These are phyloP conservation scores for Aspergillus latus DNA, from an alignment of 2,329 filamentous ascomycete species.

Conservation along the genomic window DNA sequence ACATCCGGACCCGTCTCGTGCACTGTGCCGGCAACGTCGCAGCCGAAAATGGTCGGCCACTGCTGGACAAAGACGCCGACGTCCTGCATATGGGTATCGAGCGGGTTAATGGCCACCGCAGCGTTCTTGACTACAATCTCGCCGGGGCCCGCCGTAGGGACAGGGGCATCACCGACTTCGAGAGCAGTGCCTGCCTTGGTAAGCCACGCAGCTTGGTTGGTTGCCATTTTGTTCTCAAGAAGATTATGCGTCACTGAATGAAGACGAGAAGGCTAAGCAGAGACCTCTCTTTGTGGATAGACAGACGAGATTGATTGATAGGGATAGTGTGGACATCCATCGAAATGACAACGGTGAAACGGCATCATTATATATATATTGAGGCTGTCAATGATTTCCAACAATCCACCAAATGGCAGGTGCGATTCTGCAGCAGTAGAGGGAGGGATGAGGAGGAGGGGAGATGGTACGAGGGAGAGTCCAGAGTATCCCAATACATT, in stretches of 20 bases:
- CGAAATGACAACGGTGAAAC: too few relatives aligned
- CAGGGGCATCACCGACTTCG: slow-evolving; percentile 41
- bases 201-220: slow-evolving; percentile 21
- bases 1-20: slow-evolving; percentile 42
- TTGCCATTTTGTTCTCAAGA: neutral
- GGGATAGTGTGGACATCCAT: too few relatives aligned
- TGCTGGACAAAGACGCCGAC: slow-evolving; percentile 15
- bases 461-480: too few relatives aligned
- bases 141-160: slow-evolving; percentile 33
- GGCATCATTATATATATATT: too few relatives aligned
- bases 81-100: slow-evolving; percentile 43
- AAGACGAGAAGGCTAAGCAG: too few relatives aligned
- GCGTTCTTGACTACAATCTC: slow-evolving; percentile 45
- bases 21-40: slow-evolving; percentile 49
- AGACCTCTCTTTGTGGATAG: too few relatives aligned
- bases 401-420: neutral
- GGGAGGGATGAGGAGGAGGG: too few relatives aligned
- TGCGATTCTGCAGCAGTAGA: neutral
- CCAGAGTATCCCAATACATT: too few relatives aligned
- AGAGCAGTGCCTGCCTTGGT: slow-evolving; percentile 21
- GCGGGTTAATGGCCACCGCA: slow-evolving; percentile 46
- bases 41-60: slow-evolving; percentile 36
- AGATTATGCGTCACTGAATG: neutral
- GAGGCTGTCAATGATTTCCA: neutral
- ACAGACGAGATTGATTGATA: too few relatives aligned